Evolutionary conservation across 257 asterid species (phyloP).

Genomic region (Solanum bulbocastanum): DNA sequence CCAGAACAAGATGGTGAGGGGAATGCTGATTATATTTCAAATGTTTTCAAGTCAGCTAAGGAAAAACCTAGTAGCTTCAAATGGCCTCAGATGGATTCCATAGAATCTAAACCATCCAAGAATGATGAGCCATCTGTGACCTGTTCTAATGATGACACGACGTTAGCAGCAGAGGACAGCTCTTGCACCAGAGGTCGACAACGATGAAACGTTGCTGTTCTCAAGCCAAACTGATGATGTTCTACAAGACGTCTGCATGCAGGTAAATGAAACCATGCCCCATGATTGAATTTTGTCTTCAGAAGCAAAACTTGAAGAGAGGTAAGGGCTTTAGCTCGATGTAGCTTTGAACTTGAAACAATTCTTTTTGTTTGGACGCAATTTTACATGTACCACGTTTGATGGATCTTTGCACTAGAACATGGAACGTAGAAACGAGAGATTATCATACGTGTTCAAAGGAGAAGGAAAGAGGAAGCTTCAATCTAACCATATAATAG

Average conservation of each 20-base stretch:
- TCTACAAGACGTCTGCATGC: slow-evolving; percentile 26
- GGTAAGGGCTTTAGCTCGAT: background rate
- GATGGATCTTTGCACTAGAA: background rate
- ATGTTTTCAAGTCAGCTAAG: slow-evolving; percentile 54
- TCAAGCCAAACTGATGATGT: slow-evolving; percentile 26
- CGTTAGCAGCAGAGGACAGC: slow-evolving; percentile 3
- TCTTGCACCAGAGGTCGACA: background rate
- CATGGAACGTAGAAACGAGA: background rate
- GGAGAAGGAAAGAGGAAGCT: background rate
- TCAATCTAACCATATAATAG: background rate
- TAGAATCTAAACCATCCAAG: slow-evolving; percentile 15
- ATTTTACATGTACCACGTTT: background rate
- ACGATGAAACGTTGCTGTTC: background rate
- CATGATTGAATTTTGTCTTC: slow-evolving; percentile 18
- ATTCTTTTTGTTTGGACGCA: background rate
- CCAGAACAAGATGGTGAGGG: slow-evolving; percentile 22
- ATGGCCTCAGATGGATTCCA: slow-evolving; percentile 34
- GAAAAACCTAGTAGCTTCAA: slow-evolving; percentile 47
- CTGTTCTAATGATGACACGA: slow-evolving; percentile 3
- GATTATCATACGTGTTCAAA: background rate
- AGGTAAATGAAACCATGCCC: slow-evolving; percentile 26
- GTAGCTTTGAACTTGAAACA: background rate
- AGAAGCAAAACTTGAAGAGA: background rate
- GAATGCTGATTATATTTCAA: slow-evolving; percentile 48
- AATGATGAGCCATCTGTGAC: slow-evolving; percentile 15